Base-by-base conservation (phyloP, 1,139 yeast species). In the Nadsonia starkeyi-henricii region DNA sequence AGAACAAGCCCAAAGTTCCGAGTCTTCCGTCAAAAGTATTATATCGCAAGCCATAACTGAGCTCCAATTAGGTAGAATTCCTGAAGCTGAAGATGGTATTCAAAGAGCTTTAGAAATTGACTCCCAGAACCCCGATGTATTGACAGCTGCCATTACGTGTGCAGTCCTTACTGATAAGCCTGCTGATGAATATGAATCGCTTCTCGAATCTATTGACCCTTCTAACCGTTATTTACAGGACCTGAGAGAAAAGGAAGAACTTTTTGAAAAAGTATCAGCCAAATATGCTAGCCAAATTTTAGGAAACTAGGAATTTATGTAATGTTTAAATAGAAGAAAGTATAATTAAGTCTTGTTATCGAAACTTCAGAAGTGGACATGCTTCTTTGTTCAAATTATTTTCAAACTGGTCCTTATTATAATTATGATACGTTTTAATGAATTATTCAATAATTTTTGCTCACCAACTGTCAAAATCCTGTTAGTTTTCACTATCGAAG, bases 101-200 rank as follows among this genome's bases (percentile, higher is more conserved):
- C 60, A 64, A 45, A 79, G 76, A 57, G 74, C 78, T 13, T 61
- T 67, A 20, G 63, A 62, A 50, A 50, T 65, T 20, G 67, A 64
- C 3, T 63, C 64, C n/a, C 55, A 62, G 13, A 64, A 67, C 54
- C 73, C 72, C 21, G 81, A 81, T 54, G 72, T 75, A 20, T 58
- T 79, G 48, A 82, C 81, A 30, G 79, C 81, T 61, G 70, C 75
- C 56, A 71, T 79, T 54, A 70, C 82, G 1, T 70, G 69, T 47
- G 75, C 76, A 47, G 73, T 74, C 53, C 65, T 78, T 51, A 66
- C 66, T 37, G 77, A 77, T 49, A 65, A 66, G 51, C 74, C 71
- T 44, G 68, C 71, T 33, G 62, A 63, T 4, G 69, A 69, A 46
- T 67, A 73, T 54, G 65, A 71, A 50, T 56, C 60, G 20, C 66